Base-by-base conservation (phyloP, 106 monocot species). In the Chionographis japonica region DNA sequence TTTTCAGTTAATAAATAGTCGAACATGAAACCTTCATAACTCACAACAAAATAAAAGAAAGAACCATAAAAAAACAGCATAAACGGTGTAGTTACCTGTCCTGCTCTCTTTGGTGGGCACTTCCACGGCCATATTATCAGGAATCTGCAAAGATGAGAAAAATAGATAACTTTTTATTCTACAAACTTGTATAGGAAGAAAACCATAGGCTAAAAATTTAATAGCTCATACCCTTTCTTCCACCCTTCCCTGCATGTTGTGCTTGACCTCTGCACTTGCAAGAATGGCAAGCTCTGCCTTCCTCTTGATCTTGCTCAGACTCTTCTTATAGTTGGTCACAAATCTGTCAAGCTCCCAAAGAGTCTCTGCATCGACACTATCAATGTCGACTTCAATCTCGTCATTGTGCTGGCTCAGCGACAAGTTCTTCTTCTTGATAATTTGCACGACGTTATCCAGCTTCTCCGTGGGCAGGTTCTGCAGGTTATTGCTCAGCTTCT, bases 261-360 rank as follows among this genome's bases (percentile, higher is more conserved):
- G 55, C 49, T 60, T 74, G 36, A 67, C 66, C 53, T 72, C 57
- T 50, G 53, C 62, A 61, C 77, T 79, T 1, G 78, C 68, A 50
- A 75, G 54, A 62, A 63, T 72, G 11, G 89, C 89, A 76, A 89
- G 75, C 60, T 89, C 89, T 54, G 85, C 85, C 77, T 63, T 89
- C 61, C 89, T 82, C 66, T 80, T 89, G 61, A 72, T 69, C 79
- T 89, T 89, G 80, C 89, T 89, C 39, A 89, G 68, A 40, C 85
- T 89, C 74, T 89, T 89, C 71, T 89, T 89, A 56, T 85, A 85
- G 80, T 93, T 80, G 12, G 81, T 79, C 19, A 88, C 85, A 61
- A 93, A 86, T 67, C 88, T 78, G 67, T 88, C 88, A 63, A 93
- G 88, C 74, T 93, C 88, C 85, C 88, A 88, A 56, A 88, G 86